Evolutionary conservation across 768 basidiomycete genomes (phyloP), one percentile per base, ranked within the genome.

Genomic region (Boletus pseudo-olivaceus): DNA sequence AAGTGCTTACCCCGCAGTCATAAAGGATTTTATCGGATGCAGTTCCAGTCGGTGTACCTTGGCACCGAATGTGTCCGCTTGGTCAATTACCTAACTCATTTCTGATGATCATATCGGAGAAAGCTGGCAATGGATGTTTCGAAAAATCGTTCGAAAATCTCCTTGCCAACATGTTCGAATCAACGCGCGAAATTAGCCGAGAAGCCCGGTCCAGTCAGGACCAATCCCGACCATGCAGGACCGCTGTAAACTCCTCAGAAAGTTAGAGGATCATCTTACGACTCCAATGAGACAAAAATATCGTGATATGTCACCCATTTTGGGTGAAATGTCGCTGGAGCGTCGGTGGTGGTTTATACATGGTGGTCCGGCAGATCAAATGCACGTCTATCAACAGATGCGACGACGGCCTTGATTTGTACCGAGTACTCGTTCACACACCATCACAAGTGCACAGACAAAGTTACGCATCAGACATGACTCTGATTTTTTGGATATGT

Each of bases 1-100:
- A 65, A 35, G 56, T 47, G 47, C 65, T 57, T 65, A 59, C 62
- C 65, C 62, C 62, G 26, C 57, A 67, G 49, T 54, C 61, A 38
- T 63, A 52, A 58, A 26, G 26, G 33, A 11, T 5, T n/a, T 38
- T 54, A 54, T 54, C 15, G 59, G 43, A 58, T 14, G 40, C 26
- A n/a, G 34, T 47, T 51, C 50, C 47, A 17, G 55, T 29, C 41
- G 27, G 12, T 10, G 38, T 46, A 34, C 47, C 34, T 30, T 34
- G 23, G 51, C n/a, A 39, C 42, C 38, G 19, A 41, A 51, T 45
- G 49, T 48, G 51, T 46, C n/a, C 44, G 29, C 41, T 30, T 43
- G 33, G 30, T 35, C 30, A 23, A 43, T 51, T 58, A 51, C 48
- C 52, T 51, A 38, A 53, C 35, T 39, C 30, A 29, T 49, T 37